Evolutionary conservation across 352 stramenopile genomes (phyloP), one percentile per base, ranked within the genome.

Genomic region (Globisporangium splendens): DNA sequence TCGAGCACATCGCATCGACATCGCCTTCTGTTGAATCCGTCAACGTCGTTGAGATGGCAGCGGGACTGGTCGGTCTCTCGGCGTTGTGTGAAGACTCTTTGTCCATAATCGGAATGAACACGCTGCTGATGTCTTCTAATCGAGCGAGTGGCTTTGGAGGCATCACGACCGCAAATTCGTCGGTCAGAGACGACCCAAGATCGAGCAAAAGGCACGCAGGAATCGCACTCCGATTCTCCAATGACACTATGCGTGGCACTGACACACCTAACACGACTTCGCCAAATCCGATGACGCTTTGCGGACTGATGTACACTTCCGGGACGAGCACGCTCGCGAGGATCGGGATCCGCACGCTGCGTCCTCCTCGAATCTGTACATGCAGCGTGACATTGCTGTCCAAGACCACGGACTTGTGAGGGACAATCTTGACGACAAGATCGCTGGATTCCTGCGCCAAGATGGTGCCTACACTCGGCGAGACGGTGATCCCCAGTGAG

Each of bases 141-240:
- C 77, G 67, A 0, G 74, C 72, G 1, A 84, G 66, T 13, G 91
- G 59, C 8, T 72, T 73, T 17, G 66, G 51, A 0, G 82, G 79
- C 5, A 87, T 79, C 0, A 70, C 64, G 7, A 96, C 54, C 0
- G 78, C 49, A 48, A 96, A 96, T 54, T 96, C 87, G 8, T 75
- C 57, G 0, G 68, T 78, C 0, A 86, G 61, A 11, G 59, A 24
- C 1, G 66, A 71, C 4, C 46, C 57, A 10, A 98, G 61, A 56
- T 97, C 84, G 1, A 97, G 63, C 1, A 83, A n/a, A 5, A 98
- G 66, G 17, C 69, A 79, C 0, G 91, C 86, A 0, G 83, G 18
- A n/a, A 98, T 96, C 11, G 62, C 61, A 21, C 81, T 89, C 31
- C 74, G 69, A 60, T 98, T 98, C 31, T 83, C 72, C 1, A 98